A percentile compares a stretch with the other conserved stretches of the same genome.
Conservation (phyloP, 2,329 filamentous ascomycete species). For the Epichloe coenophiala region DNA sequence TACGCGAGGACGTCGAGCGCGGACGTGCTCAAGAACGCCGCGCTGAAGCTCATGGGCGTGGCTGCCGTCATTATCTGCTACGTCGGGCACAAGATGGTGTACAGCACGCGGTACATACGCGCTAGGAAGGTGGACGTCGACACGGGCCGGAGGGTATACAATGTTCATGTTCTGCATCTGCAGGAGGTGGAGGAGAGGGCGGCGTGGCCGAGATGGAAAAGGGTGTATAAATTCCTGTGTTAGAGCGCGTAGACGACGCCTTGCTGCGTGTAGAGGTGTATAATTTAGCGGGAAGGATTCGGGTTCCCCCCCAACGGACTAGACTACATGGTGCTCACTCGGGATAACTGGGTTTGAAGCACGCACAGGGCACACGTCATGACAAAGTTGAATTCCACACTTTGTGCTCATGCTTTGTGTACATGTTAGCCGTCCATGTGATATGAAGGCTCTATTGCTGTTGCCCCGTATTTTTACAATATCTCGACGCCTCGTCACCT, state of each 20-base stretch:
- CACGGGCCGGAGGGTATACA: constrained; percentile 1
- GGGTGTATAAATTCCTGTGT: constrained; percentile 2
- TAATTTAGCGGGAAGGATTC: not conserved
- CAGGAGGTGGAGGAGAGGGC: constrained; percentile 1
- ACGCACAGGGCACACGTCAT: no score
- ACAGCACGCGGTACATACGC: not conserved
- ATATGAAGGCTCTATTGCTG: no score
- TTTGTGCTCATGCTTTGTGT: no score
- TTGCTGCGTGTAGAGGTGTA: no score
- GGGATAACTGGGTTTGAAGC: no score
- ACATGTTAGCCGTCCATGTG: no score
- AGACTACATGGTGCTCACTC: no score
- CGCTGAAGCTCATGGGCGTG: not conserved
- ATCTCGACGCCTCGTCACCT: no score
- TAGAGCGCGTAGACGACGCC: not conserved
- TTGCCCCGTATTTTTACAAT: no score
- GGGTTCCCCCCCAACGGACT: no score
- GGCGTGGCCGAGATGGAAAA: constrained; percentile 1
- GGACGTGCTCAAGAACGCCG: not conserved
- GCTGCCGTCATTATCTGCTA: not conserved
- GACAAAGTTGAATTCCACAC: no score
- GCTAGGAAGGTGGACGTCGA: not conserved
- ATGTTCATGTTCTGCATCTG: not conserved
- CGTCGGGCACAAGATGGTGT: not conserved
- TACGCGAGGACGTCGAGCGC: not conserved